Percentiles rank a stretch among this genome's conserved stretches.
Evolutionary conservation across 257 asterid species (phyloP).

Genomic region (Jacaranda copaia): DNA sequence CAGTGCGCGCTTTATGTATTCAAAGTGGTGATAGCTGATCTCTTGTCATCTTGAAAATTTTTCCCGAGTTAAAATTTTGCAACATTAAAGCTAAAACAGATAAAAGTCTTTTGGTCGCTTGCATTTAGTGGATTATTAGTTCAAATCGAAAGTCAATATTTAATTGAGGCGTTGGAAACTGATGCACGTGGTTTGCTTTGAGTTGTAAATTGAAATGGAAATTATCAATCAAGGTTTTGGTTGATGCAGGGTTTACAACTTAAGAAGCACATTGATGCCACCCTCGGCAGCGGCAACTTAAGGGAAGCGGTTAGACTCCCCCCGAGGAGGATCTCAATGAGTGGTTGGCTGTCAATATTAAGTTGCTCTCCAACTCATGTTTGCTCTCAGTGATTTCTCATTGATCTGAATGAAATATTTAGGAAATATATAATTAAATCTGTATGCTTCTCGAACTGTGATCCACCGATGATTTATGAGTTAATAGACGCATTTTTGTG

Average conservation of each 20-base stretch:
- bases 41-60: not conserved
- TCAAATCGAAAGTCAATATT: too few species aligned
- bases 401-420: slow-evolving; percentile 2
- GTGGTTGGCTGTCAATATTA: slow-evolving; percentile 76
- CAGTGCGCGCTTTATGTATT: not conserved
- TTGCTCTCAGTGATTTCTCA: not conserved
- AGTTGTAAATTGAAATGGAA: not conserved
- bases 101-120: too few species aligned
- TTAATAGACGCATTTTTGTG: not conserved
- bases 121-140: too few species aligned
- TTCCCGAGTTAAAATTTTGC: not conserved
- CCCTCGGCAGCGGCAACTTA: slow-evolving; percentile 63
- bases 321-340: slow-evolving; percentile 63
- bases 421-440: too few species aligned
- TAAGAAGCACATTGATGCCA: slow-evolving; percentile 53
- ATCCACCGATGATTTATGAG: not conserved
- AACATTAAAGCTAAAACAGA: too few species aligned
- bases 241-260: slow-evolving; percentile 54
- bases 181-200: too few species aligned
- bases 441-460: not conserved
- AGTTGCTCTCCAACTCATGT: slow-evolving; percentile 23
- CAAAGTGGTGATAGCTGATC: not conserved
- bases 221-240: not conserved
- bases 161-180: too few species aligned
- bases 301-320: slow-evolving; percentile 75